phyloP scores from a whole-genome alignment of 2,329 filamentous ascomycete species.

The Talaromyces rugulosus region DNA sequence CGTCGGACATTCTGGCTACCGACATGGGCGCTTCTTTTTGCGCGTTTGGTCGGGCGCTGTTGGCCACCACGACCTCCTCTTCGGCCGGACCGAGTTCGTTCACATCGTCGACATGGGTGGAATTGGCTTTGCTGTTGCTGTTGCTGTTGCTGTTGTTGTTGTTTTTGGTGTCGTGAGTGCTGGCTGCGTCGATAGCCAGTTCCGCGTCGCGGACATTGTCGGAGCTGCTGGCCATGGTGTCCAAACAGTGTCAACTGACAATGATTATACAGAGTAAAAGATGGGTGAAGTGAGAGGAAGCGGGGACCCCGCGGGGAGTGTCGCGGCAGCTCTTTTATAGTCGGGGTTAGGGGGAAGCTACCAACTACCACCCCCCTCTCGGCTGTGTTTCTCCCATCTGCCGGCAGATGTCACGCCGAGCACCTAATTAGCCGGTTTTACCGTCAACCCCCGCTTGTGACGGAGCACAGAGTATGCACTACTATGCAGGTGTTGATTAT shows the following conservation, averaged over 20 bases:
- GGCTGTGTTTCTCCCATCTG: neutral
- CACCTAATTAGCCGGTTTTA: neutral
- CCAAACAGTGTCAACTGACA: neutral
- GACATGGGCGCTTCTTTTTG: neutral
- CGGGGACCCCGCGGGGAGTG: neutral
- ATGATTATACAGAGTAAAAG: no score
- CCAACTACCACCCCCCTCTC: no score
- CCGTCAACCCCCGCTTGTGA: neutral
- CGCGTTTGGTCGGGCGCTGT: neutral
- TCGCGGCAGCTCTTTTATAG: neutral
- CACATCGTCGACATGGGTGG: neutral
- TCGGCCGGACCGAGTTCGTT: neutral
- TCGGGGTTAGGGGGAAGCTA: no score
- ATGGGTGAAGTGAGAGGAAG: neutral
- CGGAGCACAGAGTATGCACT: no score
- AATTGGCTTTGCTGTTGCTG: neutral
- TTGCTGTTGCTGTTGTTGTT: neutral
- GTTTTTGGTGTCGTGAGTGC: neutral
- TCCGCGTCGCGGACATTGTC: neutral
- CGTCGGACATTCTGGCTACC: slow-evolving; percentile 29
- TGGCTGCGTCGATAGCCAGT: neutral
- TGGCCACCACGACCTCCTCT: neutral
- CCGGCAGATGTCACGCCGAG: neutral
- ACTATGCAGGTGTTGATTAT: no score
- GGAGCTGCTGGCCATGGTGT: neutral